Conservation (phyloP, 1,139 yeast genomes). For the Diutina ranongensis region DNA sequence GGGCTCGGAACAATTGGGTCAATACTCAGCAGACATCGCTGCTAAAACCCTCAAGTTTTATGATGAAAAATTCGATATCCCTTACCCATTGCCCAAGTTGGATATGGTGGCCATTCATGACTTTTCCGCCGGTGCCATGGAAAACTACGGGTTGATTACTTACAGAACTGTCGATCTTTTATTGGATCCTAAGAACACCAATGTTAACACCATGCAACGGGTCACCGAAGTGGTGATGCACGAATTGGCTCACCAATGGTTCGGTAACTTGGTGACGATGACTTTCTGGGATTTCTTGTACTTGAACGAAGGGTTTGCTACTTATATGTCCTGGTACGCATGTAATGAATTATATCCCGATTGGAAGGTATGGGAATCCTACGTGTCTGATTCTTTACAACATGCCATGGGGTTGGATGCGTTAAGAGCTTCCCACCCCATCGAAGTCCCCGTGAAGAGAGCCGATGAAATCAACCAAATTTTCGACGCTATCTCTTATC, state of each 20-base stretch:
- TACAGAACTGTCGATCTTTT: slow-evolving; percentile 70
- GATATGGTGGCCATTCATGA: slow-evolving; percentile 71
- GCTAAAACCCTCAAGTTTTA: slow-evolving; percentile 59
- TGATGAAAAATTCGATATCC: slow-evolving; percentile 50
- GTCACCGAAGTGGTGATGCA: slow-evolving; percentile 85
- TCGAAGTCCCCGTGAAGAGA: slow-evolving; percentile 71
- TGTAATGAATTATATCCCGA: slow-evolving; percentile 70
- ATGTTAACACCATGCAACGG: slow-evolving; percentile 57
- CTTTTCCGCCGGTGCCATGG: slow-evolving; percentile 79
- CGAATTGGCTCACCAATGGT: slow-evolving; percentile 92
- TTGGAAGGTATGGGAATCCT: slow-evolving; percentile 76
- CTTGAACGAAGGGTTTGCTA: slow-evolving; percentile 86
- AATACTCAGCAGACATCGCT: slow-evolving; percentile 38
- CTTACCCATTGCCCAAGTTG: slow-evolving; percentile 64
- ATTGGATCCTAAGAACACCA: slow-evolving; percentile 54
- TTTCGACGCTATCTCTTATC: slow-evolving; percentile 75
- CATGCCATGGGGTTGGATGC: slow-evolving; percentile 62
- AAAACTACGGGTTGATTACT: slow-evolving; percentile 81
- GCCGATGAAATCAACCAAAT: slow-evolving; percentile 80
- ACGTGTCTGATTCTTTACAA: slow-evolving; percentile 59
- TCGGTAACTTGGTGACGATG: slow-evolving; percentile 86
- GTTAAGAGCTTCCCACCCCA: slow-evolving; percentile 70
- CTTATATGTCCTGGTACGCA: slow-evolving; percentile 80
- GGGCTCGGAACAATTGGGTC: slow-evolving; percentile 12
- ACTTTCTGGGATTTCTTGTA: slow-evolving; percentile 93